Conservation (phyloP, 441 rosid genomes). For the Pelargonium citronellum region DNA sequence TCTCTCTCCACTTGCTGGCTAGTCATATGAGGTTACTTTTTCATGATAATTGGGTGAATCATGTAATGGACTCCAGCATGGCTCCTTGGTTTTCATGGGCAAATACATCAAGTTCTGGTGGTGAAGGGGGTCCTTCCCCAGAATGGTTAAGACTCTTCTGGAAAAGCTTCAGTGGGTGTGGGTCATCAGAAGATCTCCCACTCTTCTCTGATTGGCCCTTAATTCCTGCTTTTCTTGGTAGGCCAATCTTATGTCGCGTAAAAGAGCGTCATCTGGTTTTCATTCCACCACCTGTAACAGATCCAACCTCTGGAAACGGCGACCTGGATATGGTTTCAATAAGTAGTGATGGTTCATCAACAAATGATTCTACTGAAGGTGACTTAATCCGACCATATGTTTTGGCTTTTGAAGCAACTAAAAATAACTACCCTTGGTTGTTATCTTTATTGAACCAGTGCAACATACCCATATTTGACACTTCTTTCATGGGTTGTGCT, state of each 20-base stretch:
- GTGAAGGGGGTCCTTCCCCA: constrained; percentile 82
- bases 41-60: constrained; percentile 78
- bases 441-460: constrained; percentile 75
- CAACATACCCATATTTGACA: constrained; percentile 74
- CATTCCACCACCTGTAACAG: constrained; percentile 58
- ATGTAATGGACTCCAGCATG: constrained; percentile 54
- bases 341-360: constrained; percentile 34
- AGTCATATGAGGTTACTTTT: constrained; percentile 73
- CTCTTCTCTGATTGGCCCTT: constrained; percentile 92
- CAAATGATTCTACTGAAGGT: constrained; percentile 37
- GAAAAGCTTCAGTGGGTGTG: constrained; percentile 53
- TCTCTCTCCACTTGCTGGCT: constrained; percentile 75
- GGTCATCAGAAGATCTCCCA: constrained; percentile 61
- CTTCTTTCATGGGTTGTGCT: constrained; percentile 75
- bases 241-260: constrained; percentile 87
- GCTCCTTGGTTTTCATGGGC: constrained; percentile 98
- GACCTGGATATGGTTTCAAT: constrained; percentile 27
- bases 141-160: constrained; percentile 93
- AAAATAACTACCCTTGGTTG: constrained; percentile 72
- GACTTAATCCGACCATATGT: constrained; percentile 39
- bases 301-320: constrained; percentile 31
- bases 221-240: constrained; percentile 93
- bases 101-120: constrained; percentile 52
- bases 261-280: constrained; percentile 71
- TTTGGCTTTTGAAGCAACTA: constrained; percentile 51